A percentile compares a stretch with the other conserved stretches of the same genome.
Evolutionary conservation across 2,329 filamentous ascomycete genomes (phyloP).

Genomic region (Xylariales sp.): DNA sequence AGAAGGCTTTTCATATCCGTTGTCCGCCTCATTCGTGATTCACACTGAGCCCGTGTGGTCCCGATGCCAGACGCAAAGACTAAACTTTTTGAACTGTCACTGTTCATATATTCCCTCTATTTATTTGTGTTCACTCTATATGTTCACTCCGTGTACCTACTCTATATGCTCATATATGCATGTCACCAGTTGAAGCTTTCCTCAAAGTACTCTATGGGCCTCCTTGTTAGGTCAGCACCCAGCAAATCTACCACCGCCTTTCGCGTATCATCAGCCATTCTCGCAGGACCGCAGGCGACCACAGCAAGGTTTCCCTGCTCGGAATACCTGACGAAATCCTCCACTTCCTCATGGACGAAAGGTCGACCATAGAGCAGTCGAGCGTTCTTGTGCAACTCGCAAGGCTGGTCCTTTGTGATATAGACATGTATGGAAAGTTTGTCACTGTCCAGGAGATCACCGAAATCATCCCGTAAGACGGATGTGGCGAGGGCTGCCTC

Average conservation of each 20-base stretch:
- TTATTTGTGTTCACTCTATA: too few species aligned
- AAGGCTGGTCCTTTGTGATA: constrained; percentile 21
- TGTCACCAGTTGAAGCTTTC: constrained; percentile 39
- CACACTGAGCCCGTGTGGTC: too few species aligned
- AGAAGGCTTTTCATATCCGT: too few species aligned
- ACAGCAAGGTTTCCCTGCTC: constrained; percentile 31
- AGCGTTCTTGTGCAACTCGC: constrained; percentile 13
- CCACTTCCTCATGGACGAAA: constrained; percentile 28
- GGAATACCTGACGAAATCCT: constrained; percentile 17
- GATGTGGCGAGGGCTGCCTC: constrained; percentile 33
- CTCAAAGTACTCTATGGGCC: constrained; percentile 35
- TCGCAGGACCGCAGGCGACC: constrained; percentile 39
- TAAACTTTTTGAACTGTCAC: too few species aligned
- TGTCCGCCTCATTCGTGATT: too few species aligned
- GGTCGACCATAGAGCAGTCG: constrained; percentile 25
- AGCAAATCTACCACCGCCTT: constrained; percentile 29
- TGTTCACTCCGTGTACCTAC: too few species aligned
- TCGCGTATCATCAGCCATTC: constrained; percentile 40
- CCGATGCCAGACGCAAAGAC: too few species aligned
- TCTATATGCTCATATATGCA: too few species aligned
- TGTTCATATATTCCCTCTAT: too few species aligned
- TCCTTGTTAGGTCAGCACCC: constrained; percentile 13
- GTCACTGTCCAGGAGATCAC: constrained; percentile 19
- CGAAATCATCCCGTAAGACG: constrained; percentile 29
- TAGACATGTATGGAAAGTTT: constrained; percentile 33